Conservation (phyloP, 495 filamentous ascomycete genomes). For the Bacidia gigantensis region DNA sequence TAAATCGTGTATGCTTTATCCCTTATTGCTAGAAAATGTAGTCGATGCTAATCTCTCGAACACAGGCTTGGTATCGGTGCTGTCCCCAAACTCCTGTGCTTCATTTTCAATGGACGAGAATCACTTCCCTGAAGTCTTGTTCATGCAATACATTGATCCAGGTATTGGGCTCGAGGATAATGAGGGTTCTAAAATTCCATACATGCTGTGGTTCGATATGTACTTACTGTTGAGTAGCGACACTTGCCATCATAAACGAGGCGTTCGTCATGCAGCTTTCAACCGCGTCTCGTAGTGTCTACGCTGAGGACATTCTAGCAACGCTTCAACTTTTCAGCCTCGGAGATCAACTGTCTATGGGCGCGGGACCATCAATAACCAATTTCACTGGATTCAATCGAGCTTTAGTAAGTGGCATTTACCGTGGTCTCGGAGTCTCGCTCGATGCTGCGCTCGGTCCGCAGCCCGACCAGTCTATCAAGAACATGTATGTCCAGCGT, state of each 20-base stretch:
- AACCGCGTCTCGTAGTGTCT: slow-evolving; percentile 40
- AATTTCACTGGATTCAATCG: slow-evolving; percentile 25
- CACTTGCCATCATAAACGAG: slow-evolving; percentile 24
- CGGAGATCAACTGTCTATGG: slow-evolving; percentile 23
- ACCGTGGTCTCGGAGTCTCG: slow-evolving; percentile 48
- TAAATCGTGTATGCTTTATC: slow-evolving; percentile 32
- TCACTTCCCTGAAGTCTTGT: slow-evolving; percentile 47
- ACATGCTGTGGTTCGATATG: background rate
- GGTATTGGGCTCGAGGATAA: background rate
- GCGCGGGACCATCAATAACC: background rate
- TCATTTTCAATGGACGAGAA: slow-evolving; percentile 51
- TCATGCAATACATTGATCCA: slow-evolving; percentile 33
- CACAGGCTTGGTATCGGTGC: slow-evolving; percentile 48
- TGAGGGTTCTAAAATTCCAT: background rate
- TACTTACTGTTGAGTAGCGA: slow-evolving; percentile 6
- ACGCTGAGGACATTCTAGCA: slow-evolving; percentile 64
- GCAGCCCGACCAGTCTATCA: slow-evolving; percentile 56
- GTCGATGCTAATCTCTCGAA: slow-evolving; percentile 18
- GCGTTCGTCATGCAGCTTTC: slow-evolving; percentile 48
- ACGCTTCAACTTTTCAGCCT: slow-evolving; percentile 39
- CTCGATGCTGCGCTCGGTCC: slow-evolving; percentile 57
- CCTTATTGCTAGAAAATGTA: slow-evolving; percentile 8
- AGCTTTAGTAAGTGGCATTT: slow-evolving; percentile 49
- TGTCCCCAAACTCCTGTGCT: slow-evolving; percentile 63
- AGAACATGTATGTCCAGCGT: slow-evolving; percentile 50